Evolutionary conservation across 2,329 filamentous ascomycete species (phyloP).

Genomic region (Penicillium sclerotiorum): DNA sequence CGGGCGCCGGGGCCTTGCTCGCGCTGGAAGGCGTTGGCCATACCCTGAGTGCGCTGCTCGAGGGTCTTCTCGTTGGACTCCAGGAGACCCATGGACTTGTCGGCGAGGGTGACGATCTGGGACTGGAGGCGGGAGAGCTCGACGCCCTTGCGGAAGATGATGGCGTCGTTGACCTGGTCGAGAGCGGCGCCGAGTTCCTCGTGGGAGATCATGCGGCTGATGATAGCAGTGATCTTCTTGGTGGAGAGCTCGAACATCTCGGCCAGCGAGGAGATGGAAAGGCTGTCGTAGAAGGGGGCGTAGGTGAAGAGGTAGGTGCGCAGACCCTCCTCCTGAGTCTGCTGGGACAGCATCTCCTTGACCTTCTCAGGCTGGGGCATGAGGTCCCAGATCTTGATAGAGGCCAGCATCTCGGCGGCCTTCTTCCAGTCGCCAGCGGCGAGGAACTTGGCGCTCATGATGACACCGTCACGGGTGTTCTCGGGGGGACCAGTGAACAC

Average conservation of each 20-base stretch:
- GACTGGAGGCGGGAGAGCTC: constrained; percentile 96
- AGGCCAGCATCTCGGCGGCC: constrained; percentile 87
- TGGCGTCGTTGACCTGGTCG: constrained; percentile 94
- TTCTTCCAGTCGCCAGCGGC: constrained; percentile 99
- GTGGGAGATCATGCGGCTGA: constrained; percentile 99
- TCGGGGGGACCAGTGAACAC: constrained; percentile 98
- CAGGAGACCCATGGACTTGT: constrained; percentile 95
- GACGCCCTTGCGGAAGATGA: constrained; percentile 99
- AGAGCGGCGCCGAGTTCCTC: constrained; percentile 95
- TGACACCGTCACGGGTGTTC: constrained; percentile 98
- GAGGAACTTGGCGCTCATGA: constrained; percentile 97
- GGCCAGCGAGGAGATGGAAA: constrained; percentile 81
- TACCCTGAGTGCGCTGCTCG: constrained; percentile 95
- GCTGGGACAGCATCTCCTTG: constrained; percentile 94
- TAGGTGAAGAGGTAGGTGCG: constrained; percentile 99
- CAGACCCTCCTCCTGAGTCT: constrained; percentile 98
- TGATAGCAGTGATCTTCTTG: constrained; percentile 88
- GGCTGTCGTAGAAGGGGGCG: constrained; percentile 97
- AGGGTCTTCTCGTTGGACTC: constrained; percentile 97
- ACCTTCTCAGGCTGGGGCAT: constrained; percentile 92
- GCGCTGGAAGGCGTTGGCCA: constrained; percentile 90
- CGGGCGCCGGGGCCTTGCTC: constrained; percentile 75
- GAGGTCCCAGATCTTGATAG: constrained; percentile 99
- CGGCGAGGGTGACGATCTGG: constrained; percentile 86
- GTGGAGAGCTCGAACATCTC: constrained; percentile 93